Conservation (phyloP, 495 filamentous ascomycete genomes). For the Annulohypoxylon stygium region DNA sequence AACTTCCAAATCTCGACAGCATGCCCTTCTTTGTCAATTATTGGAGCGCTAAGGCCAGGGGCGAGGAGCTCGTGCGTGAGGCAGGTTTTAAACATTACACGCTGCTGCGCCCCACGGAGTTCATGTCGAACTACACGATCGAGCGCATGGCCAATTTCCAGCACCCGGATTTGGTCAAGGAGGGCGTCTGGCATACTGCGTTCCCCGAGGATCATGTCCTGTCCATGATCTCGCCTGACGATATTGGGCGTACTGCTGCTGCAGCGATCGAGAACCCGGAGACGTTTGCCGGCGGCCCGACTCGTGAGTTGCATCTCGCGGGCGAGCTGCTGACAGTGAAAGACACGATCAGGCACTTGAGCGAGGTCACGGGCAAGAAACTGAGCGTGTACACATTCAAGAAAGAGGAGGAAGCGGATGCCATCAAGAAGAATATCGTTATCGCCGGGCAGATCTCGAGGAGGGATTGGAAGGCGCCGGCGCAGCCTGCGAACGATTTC, state of each 20-base stretch:
- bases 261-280: slow-evolving; percentile 62
- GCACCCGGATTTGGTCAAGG: slow-evolving; percentile 4
- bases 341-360: background rate
- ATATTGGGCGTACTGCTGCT: slow-evolving; percentile 74
- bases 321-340: background rate
- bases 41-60: slow-evolving; percentile 30
- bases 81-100: slow-evolving; percentile 61
- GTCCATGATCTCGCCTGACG: slow-evolving; percentile 66
- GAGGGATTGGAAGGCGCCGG: background rate
- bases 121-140: slow-evolving; percentile 69
- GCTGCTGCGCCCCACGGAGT: slow-evolving; percentile 71
- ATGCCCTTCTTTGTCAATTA: slow-evolving; percentile 20
- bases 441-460: slow-evolving; percentile 27
- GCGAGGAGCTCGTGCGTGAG: slow-evolving; percentile 53
- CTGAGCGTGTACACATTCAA: slow-evolving; percentile 19
- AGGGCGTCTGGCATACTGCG: slow-evolving; percentile 57
- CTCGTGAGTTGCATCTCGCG: background rate
- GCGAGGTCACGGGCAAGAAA: slow-evolving; percentile 29
- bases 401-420: slow-evolving; percentile 17
- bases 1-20: slow-evolving; percentile 6
- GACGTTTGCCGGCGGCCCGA: slow-evolving; percentile 44
- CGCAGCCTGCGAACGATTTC: slow-evolving; percentile 34
- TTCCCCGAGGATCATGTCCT: slow-evolving; percentile 59
- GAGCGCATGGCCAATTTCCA: background rate
- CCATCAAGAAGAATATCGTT: slow-evolving; percentile 6